Base-by-base conservation (phyloP, 305 asterid species). In the Fraxinus angustifolia region DNA sequence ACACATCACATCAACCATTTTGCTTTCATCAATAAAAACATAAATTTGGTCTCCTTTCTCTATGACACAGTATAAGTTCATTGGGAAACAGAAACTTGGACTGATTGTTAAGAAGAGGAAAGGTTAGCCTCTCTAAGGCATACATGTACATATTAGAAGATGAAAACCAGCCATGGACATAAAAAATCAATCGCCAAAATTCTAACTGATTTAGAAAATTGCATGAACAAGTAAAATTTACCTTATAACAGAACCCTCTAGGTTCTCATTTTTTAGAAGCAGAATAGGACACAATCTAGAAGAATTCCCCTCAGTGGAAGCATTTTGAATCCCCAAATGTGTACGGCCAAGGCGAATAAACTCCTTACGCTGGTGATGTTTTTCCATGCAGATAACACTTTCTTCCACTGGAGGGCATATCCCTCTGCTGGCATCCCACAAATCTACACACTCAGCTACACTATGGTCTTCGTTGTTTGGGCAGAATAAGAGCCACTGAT, bases 401-500 rank as follows among this genome's bases (percentile, higher is more conserved):
- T 94, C 98, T 83, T 89, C 94, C 50, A 90, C 60, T 17, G 97
- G 99, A 83, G 94, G 92, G 78, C 68, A 84, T 80, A 89, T 79
- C 73, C 85, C 91, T 82, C 88, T 75, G 85, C 77, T 60, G 81
- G 82, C 83, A 87, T 94, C 97, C 99, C 97, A 95, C 88, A 93
- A 86, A 87, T 88, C 88, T 53, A 83, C 53, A 58, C 56, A 42
- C 79, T 84, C 82, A 67, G 78, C 50, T 68, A 78, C 82, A 83
- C 30, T 58, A 45, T 85, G 85, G 74, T 82, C 84, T 85, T 89
- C 89, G 72, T 82, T 81, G 50, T 82, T 78, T 28, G 80, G 81
- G 45, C 82, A 21, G 73, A 90, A 82, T 81, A 87, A 50, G 35
- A 30, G 30, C 2, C 48, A 70, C 65, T 78, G 82, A 23, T 30